These are phyloP conservation scores for Colletotrichum eleusines DNA, from an alignment of 2,329 filamentous ascomycete genomes.

Conservation along the genomic window DNA sequence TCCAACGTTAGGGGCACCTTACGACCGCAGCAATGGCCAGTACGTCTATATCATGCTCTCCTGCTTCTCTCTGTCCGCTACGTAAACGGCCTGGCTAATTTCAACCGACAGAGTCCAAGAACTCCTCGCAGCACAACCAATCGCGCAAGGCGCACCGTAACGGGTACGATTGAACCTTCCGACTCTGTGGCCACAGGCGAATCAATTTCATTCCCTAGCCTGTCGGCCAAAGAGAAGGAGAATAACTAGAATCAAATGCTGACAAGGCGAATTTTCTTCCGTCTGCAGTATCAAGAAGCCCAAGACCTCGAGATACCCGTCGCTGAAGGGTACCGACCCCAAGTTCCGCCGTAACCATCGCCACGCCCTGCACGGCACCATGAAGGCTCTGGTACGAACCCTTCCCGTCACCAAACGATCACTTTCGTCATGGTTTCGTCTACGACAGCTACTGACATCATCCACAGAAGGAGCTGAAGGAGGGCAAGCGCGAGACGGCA, in stretches of 20 bases:
- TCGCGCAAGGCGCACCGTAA: slow-evolving; percentile 99
- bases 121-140: slow-evolving; percentile 99
- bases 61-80: slow-evolving; percentile 45
- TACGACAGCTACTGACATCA: slow-evolving; percentile 49
- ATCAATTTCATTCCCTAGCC: background rate
- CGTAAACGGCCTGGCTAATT: slow-evolving; percentile 15
- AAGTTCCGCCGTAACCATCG: slow-evolving; percentile 99
- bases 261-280: slow-evolving; percentile 6
- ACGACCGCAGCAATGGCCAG: slow-evolving; percentile 56
- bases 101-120: slow-evolving; percentile 87
- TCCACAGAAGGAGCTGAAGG: slow-evolving; percentile 92
- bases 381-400: slow-evolving; percentile 90
- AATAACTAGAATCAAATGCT: slow-evolving; percentile 1
- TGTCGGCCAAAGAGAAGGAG: background rate
- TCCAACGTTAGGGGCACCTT: slow-evolving; percentile 37
- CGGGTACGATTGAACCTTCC: slow-evolving; percentile 76
- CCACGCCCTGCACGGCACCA: slow-evolving; percentile 99
- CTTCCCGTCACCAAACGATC: background rate
- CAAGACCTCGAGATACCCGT: slow-evolving; percentile 98
- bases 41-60: slow-evolving; percentile 45
- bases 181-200: background rate
- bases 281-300: slow-evolving; percentile 96
- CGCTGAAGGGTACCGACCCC: slow-evolving; percentile 97
- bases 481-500: slow-evolving; percentile 92
- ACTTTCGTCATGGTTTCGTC: background rate